Evolutionary conservation across 1,284 basidiomycete genomes (phyloP), one percentile per base, ranked within the genome.

Genomic region (Tylopilus orsonianus): DNA sequence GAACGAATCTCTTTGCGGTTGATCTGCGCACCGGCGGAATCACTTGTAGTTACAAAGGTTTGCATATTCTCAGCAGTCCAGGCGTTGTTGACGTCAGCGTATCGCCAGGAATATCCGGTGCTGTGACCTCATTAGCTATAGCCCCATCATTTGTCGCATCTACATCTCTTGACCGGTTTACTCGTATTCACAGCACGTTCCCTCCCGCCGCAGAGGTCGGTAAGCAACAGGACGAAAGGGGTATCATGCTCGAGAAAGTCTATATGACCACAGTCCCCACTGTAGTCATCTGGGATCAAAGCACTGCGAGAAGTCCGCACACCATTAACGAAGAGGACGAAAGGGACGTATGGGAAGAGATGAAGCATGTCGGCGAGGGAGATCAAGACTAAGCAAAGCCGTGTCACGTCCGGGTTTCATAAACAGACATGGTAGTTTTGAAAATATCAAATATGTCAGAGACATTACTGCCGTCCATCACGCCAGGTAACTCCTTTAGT

Each of bases 1-100:
- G 83, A 5, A 81, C 77, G 35, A 81, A 82, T 58, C 64, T 94
- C 1, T 85, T 78, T 44, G 77, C 87, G 0, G 50, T 94, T 5
- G 93, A 95, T 64, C 57, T 87, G 33, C 79, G 93, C 13, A 91
- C 79, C 38, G 92, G 93, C 0, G 71, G 76, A 39, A 68, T 85
- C 8, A 65, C 81, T 5, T 93, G 90, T 64, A 76, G 81, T 1
- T 91, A 92, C 60, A 84, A 82, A 74, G 84, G 87, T 83, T 46
- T 40, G 54, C n/a, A n/a, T 44, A 12, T 30, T 20, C 23, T 20
- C 29, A 24, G 19, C 18, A 14, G 49, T 36, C 20, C 50, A 53
- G 32, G 39, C 5, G 8, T 33, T 26, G 16, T 27, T 50, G 38
- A 52, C 40, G 14, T 19, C 32, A 40, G 22, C 20, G 23, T 48